phyloP scores from a whole-genome alignment of 768 basidiomycete species.

The Amyloporia xantha region DNA sequence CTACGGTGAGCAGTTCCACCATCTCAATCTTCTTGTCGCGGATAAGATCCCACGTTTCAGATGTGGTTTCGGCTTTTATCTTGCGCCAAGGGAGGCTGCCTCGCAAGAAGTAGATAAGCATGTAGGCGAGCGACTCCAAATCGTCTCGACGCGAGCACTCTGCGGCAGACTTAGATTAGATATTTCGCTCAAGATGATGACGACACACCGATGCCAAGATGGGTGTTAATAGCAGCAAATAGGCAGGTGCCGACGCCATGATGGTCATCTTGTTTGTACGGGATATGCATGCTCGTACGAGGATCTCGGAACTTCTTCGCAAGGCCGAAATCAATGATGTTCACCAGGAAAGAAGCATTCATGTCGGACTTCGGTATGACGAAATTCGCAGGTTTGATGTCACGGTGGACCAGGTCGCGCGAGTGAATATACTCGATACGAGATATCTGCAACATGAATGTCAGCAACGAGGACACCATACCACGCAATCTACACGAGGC shows the following conservation, averaged over 20 bases:
- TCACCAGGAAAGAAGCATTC: conserved; percentile 58
- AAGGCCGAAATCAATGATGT: conserved; percentile 88
- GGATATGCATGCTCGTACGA: conserved; percentile 57
- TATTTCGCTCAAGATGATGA: conserved; percentile 3
- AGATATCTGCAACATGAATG: conserved; percentile 55
- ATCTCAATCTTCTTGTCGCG: conserved; percentile 64
- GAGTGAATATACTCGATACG: conserved; percentile 97
- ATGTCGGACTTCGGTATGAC: conserved; percentile 76
- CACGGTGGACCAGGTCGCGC: conserved; percentile 90
- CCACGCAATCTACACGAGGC: not conserved
- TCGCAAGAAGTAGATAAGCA: conserved; percentile 76
- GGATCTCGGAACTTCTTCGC: conserved; percentile 73
- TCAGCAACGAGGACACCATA: conserved; percentile 5
- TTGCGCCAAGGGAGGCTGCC: conserved; percentile 77
- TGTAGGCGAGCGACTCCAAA: conserved; percentile 74
- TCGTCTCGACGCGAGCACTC: conserved; percentile 77
- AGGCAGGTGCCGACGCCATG: conserved; percentile 77
- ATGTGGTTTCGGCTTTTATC: conserved; percentile 54
- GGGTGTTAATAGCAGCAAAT: conserved; percentile 70
- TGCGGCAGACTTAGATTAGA: conserved; percentile 16
- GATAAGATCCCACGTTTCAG: conserved; percentile 72
- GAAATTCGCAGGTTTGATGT: conserved; percentile 99
- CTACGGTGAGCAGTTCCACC: conserved; percentile 62
- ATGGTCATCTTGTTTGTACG: conserved; percentile 65
- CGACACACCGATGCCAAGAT: conserved; percentile 55